Percentiles rank a stretch among this genome's conserved stretches.
phyloP scores from a whole-genome alignment of 805 yeast genomes.

The Candida golubevii region DNA sequence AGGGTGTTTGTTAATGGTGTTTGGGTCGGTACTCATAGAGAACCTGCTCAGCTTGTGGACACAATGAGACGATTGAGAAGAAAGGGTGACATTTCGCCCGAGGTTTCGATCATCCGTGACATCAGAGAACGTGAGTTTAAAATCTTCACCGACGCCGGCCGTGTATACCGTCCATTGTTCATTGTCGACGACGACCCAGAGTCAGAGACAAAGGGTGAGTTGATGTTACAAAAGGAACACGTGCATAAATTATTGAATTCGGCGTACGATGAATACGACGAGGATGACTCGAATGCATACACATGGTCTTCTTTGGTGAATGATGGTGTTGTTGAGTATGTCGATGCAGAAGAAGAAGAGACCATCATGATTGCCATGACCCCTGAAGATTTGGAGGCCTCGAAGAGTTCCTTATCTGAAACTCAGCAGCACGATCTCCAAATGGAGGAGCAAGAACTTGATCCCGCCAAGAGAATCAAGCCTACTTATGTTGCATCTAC shows the following conservation, averaged over 20 bases:
- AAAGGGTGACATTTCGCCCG: constrained; percentile 92
- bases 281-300: constrained; percentile 46
- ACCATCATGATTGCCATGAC: constrained; percentile 98
- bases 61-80: constrained; percentile 90
- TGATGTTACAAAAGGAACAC: constrained; percentile 81
- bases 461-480: constrained; percentile 84
- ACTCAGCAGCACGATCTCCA: constrained; percentile 41
- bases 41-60: constrained; percentile 86
- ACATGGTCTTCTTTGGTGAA: constrained; percentile 83
- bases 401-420: constrained; percentile 39
- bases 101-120: constrained; percentile 94
- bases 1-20: constrained; percentile 97
- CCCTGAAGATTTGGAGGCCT: constrained; percentile 87
- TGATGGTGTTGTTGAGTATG: constrained; percentile 90
- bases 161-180: constrained; percentile 95
- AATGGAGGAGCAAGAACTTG: constrained; percentile 46
- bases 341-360: constrained; percentile 99
- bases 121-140: constrained; percentile 95
- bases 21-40: constrained; percentile 98
- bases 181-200: constrained; percentile 84
- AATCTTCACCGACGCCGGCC: constrained; percentile 96
- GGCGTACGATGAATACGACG: constrained; percentile 59
- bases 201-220: constrained; percentile 65
- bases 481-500: constrained; percentile 50
- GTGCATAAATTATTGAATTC: constrained; percentile 62